Conservation (phyloP, 192 early-diverging fungal genomes). For the Rhizophlyctis rosea region DNA sequence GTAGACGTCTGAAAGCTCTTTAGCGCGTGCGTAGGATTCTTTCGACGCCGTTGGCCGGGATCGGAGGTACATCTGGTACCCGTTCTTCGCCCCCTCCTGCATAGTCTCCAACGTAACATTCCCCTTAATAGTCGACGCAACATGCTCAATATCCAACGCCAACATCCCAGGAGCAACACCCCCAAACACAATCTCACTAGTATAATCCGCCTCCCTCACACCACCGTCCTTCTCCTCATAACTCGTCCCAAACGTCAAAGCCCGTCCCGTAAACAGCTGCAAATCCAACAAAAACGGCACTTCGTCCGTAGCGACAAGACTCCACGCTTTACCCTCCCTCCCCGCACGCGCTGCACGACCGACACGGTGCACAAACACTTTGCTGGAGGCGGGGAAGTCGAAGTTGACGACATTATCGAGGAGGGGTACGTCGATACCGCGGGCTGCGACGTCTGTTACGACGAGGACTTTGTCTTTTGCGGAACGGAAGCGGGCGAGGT, state of each 20-base stretch:
- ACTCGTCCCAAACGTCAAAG: conserved; percentile 52
- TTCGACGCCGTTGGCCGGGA: conserved; percentile 76
- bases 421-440: conserved; percentile 98
- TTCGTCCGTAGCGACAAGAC: conserved; percentile 83
- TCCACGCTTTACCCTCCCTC: conserved; percentile 86
- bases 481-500: conserved; percentile 80
- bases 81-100: conserved; percentile 69
- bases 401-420: conserved; percentile 97
- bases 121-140: conserved; percentile 54
- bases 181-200: conserved; percentile 77
- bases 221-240: conserved; percentile 8
- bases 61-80: conserved; percentile 81
- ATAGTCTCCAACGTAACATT: conserved; percentile 65
- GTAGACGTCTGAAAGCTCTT: conserved; percentile 68
- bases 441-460: conserved; percentile 97
- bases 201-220: conserved; percentile 43
- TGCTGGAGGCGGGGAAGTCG: conserved; percentile 87
- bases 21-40: conserved; percentile 84
- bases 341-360: conserved; percentile 97
- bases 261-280: conserved; percentile 84
- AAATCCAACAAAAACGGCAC: conserved; percentile 90
- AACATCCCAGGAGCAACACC: conserved; percentile 66
- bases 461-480: conserved; percentile 78
- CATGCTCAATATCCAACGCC: conserved; percentile 73
- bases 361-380: conserved; percentile 96